A percentile compares a stretch with the other conserved stretches of the same genome.
Evolutionary conservation across 352 stramenopile genomes (phyloP).

Genomic region (Phytopythium aichiense): DNA sequence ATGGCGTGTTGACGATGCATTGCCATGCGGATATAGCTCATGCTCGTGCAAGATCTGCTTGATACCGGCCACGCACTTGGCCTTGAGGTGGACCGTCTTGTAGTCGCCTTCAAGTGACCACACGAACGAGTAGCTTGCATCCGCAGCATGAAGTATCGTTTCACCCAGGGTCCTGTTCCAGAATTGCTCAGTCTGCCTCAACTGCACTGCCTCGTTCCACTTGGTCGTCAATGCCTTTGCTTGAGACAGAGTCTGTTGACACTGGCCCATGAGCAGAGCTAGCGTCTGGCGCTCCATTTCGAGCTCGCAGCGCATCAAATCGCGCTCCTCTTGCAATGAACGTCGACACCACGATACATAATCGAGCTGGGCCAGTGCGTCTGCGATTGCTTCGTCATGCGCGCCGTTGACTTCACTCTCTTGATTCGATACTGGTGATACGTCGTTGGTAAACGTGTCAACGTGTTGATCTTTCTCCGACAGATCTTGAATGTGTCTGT

Average conservation of each 20-base stretch:
- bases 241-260: neutral
- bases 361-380: neutral
- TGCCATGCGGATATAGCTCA: neutral
- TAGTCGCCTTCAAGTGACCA: neutral
- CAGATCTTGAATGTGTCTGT: neutral
- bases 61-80: neutral
- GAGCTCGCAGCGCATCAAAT: conserved; percentile 16
- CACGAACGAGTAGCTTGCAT: conserved; percentile 14
- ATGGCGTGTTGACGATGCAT: neutral
- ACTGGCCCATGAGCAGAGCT: neutral
- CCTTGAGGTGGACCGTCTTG: neutral
- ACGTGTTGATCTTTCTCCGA: neutral
- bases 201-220: conserved; percentile 5
- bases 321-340: conserved; percentile 19
- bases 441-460: neutral
- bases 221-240: neutral
- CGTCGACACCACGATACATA: conserved; percentile 9
- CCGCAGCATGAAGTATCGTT: conserved; percentile 5
- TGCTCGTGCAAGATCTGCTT: neutral
- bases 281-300: conserved; percentile 5
- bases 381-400: neutral
- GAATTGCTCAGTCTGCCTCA: neutral
- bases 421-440: neutral
- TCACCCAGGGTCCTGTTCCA: conserved; percentile 1
- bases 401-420: neutral